These are phyloP conservation scores for Capsicum chinense DNA, from an alignment of 257 asterid species.

Conservation along the genomic window DNA sequence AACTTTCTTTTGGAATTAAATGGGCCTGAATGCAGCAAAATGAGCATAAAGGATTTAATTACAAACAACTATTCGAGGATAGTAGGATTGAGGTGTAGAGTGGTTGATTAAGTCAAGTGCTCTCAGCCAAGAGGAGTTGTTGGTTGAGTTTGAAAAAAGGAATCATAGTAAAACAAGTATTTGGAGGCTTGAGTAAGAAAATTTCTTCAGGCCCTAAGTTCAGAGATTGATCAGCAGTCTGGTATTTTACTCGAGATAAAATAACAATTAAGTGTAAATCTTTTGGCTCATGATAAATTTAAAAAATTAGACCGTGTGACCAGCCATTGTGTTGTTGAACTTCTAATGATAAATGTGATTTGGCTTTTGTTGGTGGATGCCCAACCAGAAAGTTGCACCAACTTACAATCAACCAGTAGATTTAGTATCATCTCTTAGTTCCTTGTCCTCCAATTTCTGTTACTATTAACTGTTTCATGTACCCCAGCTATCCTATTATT, in stretches of 20 bases:
- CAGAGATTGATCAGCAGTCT: neutral
- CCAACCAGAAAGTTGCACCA: neutral
- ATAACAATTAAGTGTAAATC: neutral
- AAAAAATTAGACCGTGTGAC: neutral
- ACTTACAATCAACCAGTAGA: neutral
- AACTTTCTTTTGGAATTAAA: neutral
- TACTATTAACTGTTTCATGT: too few relatives aligned
- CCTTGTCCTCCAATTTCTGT: too few relatives aligned
- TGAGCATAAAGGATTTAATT: neutral
- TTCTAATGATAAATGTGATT: neutral
- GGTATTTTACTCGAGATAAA: neutral
- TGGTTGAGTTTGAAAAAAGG: neutral
- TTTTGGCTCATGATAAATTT: neutral
- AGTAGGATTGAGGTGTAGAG: neutral
- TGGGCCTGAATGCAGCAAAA: neutral
- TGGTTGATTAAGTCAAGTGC: neutral
- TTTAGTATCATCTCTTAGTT: too few relatives aligned
- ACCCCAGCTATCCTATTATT: too few relatives aligned
- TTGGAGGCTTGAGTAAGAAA: conserved; percentile 3
- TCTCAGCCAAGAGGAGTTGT: conserved; percentile 1
- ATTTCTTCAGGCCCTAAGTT: neutral
- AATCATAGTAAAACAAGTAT: neutral
- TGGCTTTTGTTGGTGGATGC: conserved; percentile 9
- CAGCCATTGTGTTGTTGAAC: neutral
- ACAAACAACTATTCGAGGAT: neutral